These are phyloP conservation scores for Haplosporangium gracile DNA, from an alignment of 192 early-diverging fungal species.

Conservation along the genomic window DNA sequence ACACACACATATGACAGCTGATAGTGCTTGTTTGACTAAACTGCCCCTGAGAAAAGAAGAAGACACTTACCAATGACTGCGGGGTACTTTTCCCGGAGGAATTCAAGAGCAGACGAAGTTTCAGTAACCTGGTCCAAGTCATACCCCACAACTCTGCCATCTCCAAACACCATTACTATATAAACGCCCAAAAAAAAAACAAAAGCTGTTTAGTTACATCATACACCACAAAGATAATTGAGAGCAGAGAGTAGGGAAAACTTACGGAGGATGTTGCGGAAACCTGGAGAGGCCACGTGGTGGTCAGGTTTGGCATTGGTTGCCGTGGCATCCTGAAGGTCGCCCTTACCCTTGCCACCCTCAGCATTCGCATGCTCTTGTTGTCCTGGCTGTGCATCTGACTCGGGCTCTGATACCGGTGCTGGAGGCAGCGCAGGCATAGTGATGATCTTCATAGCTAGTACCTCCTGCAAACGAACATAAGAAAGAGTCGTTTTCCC, in stretches of 20 bases:
- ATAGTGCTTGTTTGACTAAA: background rate
- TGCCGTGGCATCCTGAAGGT: background rate
- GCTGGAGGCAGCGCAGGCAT: background rate
- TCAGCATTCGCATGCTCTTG: background rate
- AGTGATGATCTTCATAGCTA: slow-evolving; percentile 24
- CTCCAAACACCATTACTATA: slow-evolving; percentile 34
- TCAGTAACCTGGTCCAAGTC: slow-evolving; percentile 19
- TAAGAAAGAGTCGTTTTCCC: background rate
- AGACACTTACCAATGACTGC: slow-evolving; percentile 36
- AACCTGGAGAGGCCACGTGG: background rate
- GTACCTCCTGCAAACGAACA: slow-evolving; percentile 3
- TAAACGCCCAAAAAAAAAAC: background rate
- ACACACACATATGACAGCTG: background rate
- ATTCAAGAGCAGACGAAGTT: slow-evolving; percentile 1
- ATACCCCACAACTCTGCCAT: slow-evolving; percentile 21
- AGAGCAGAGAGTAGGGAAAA: background rate
- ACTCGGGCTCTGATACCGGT: background rate
- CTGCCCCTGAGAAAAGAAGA: background rate
- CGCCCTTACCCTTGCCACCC: background rate
- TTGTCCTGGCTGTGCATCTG: background rate
- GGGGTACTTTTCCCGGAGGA: slow-evolving; percentile 28
- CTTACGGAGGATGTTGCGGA: slow-evolving; percentile 36
- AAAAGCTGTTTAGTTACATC: background rate
- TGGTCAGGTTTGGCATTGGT: background rate
- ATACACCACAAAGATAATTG: background rate